A percentile compares a stretch with the other conserved stretches of the same genome.
Conservation (phyloP, 2,329 filamentous ascomycete species). For the Penicillium sp. region DNA sequence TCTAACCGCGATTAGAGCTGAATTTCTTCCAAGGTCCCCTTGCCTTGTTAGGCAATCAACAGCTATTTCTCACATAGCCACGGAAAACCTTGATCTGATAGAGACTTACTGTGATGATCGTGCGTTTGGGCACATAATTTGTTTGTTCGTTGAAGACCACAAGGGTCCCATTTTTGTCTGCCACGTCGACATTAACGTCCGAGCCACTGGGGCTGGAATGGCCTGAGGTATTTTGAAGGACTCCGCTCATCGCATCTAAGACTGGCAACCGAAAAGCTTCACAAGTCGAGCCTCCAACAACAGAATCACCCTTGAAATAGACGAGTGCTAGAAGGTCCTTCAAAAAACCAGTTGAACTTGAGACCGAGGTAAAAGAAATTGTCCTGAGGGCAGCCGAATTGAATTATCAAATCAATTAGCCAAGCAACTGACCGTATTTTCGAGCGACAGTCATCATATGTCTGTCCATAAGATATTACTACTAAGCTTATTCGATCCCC, state of each 20-base stretch:
- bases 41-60: neutral
- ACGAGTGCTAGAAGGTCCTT: neutral
- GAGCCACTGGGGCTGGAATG: slow-evolving; percentile 11
- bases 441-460: neutral
- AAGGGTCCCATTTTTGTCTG: slow-evolving; percentile 20
- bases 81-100: neutral
- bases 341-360: neutral
- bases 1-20: slow-evolving; percentile 44
- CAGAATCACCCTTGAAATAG: neutral
- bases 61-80: neutral
- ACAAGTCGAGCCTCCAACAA: neutral
- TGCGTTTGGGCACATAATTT: slow-evolving; percentile 59
- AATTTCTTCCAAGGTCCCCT: neutral
- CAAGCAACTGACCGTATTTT: slow-evolving; percentile 4
- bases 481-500: neutral
- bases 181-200: slow-evolving; percentile 9
- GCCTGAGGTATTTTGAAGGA: slow-evolving; percentile 20
- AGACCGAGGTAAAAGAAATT: neutral
- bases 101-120: slow-evolving; percentile 57
- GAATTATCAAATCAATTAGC: neutral
- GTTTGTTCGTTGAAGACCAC: slow-evolving; percentile 61
- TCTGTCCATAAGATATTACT: neutral
- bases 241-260: slow-evolving; percentile 23
- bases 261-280: neutral
- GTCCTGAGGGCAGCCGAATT: neutral